Evolutionary conservation across 805 yeast species (phyloP).

Genomic region (Blastobotrys chiropterorum): DNA sequence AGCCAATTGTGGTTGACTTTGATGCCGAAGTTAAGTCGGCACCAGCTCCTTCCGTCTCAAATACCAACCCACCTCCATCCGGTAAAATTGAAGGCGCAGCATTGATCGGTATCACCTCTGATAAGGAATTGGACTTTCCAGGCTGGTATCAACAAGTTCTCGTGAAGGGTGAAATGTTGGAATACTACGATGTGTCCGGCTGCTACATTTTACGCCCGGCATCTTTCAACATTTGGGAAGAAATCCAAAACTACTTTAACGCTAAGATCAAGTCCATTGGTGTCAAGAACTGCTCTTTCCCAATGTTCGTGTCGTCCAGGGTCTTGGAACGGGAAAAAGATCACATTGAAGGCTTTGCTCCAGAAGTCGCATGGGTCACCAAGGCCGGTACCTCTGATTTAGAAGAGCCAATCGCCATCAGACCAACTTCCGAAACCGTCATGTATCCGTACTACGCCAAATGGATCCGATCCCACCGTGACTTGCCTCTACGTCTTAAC

Average conservation of each 20-base stretch:
- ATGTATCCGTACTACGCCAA: slow-evolving; percentile 99
- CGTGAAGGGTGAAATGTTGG: slow-evolving; percentile 96
- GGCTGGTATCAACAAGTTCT: slow-evolving; percentile 96
- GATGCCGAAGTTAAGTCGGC: slow-evolving; percentile 37
- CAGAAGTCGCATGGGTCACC: slow-evolving; percentile 99
- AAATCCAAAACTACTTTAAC: slow-evolving; percentile 84
- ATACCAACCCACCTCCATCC: slow-evolving; percentile 13
- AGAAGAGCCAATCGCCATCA: slow-evolving; percentile 97
- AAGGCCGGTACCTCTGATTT: slow-evolving; percentile 89
- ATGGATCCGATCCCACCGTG: slow-evolving; percentile 98
- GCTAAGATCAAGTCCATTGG: slow-evolving; percentile 75
- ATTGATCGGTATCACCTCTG: slow-evolving; percentile 92
- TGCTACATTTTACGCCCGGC: slow-evolving; percentile 97
- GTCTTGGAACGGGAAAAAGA: slow-evolving; percentile 97
- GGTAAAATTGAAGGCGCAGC: slow-evolving; percentile 79
- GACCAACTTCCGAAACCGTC: slow-evolving; percentile 99
- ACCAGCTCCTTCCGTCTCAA: slow-evolving; percentile 23
- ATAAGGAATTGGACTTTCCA: slow-evolving; percentile 86
- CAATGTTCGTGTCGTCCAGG: slow-evolving; percentile 91
- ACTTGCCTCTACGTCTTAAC: slow-evolving; percentile 89
- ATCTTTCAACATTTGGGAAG: slow-evolving; percentile 92
- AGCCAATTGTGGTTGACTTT: slow-evolving; percentile 33
- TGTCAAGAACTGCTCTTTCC: slow-evolving; percentile 94
- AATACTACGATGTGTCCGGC: slow-evolving; percentile 97
- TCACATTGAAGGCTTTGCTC: slow-evolving; percentile 98